Evolutionary conservation across 1,284 basidiomycete genomes (phyloP).

Genomic region (Prillingera fragicola): DNA sequence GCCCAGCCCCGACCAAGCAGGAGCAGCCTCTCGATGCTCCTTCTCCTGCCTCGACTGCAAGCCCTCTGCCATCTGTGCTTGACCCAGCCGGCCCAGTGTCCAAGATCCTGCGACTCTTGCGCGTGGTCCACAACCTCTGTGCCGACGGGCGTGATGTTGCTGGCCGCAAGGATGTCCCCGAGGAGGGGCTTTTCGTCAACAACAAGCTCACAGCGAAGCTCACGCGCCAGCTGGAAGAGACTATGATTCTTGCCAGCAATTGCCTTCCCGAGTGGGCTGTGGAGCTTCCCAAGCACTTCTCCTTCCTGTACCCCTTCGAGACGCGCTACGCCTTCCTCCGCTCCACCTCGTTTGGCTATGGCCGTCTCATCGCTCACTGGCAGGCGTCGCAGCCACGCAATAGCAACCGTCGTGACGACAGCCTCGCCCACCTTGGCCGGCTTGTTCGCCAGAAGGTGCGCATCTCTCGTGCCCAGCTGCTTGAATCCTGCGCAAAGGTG

Average conservation of each 20-base stretch:
- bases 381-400: constrained; percentile 67
- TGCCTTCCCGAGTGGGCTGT: constrained; percentile 95
- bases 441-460: constrained; percentile 94
- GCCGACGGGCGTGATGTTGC: constrained; percentile 50
- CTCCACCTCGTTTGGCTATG: constrained; percentile 95
- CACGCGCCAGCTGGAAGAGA: constrained; percentile 94
- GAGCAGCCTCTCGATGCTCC: constrained; percentile 25
- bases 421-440: constrained; percentile 83
- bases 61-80: constrained; percentile 60
- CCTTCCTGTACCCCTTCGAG: constrained; percentile 97
- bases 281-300: constrained; percentile 88
- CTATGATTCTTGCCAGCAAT: constrained; percentile 95
- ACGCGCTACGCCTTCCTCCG: constrained; percentile 95
- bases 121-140: constrained; percentile 73
- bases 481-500: constrained; percentile 96
- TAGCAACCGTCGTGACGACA: constrained; percentile 75
- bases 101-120: constrained; percentile 83
- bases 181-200: constrained; percentile 85
- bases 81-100: constrained; percentile 77
- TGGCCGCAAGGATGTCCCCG: constrained; percentile 40
- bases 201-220: constrained; percentile 98
- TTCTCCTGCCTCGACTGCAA: constrained; percentile 36
- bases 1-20: constrained; percentile 57
- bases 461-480: constrained; percentile 85
- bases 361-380: constrained; percentile 83